Base-by-base conservation (phyloP, 2,329 filamentous ascomycete species). In the Pezicula carpinea region DNA sequence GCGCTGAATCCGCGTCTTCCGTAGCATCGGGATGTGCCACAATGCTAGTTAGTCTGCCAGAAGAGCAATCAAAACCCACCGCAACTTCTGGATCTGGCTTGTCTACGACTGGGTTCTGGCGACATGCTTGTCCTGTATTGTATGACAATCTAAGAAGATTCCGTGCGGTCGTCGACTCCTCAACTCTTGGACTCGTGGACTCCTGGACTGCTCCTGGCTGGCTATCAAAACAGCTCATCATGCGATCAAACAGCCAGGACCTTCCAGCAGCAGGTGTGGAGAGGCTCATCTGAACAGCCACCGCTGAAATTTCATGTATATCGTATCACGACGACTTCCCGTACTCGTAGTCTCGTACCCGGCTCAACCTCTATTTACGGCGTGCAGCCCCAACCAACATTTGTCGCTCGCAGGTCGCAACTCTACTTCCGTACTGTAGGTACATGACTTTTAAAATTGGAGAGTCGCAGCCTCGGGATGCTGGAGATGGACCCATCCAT, bases 221-320 rank as follows among this genome's bases (percentile, higher is more conserved):
- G 26, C 8, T 29, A 29, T 29, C 26, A 29, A 45, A 47, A 48
- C 53, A 53, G 35, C 47, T 48, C 49, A 52, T 46, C 50, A 53
- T 56, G 53, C 53, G 50, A 52, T 52, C 50, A n/a, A n/a, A n/a
- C n/a, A n/a, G 35, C 49, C 43, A 51, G 39, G 29, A 35, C 47
- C 36, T 40, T 31, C 41, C n/a, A n/a, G n/a, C n/a, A 42, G 34
- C 35, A 21, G 32, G 46, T 15, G 44, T 35, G 41, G 43, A 35
- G 32, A 29, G 18, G 33, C 29, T 41, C 38, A 31, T 39, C 34
- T 38, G 42, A 21, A 46, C 48, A 43, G 46, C 49, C 39, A 19
- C 33, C 14, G 18, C 33, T 15, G 33, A 35, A 19, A 15, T 35
- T 35, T 35, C 33, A 15, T 15, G 18, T 35, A 35, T 35, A 35